phyloP scores from a whole-genome alignment of 768 basidiomycete genomes.

The Mycena capillaripes region DNA sequence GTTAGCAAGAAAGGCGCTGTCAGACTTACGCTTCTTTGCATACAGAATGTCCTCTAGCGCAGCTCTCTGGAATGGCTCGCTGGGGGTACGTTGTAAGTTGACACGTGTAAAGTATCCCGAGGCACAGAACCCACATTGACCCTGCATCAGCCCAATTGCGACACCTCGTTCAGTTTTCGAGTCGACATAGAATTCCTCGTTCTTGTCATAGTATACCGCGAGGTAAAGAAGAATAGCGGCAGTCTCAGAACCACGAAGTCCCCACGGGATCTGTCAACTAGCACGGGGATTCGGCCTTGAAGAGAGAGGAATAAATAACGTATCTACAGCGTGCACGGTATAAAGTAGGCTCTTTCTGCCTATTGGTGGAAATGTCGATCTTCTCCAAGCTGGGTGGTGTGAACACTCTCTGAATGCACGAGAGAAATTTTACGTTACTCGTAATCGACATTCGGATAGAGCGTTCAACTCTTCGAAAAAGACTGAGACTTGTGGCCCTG shows the following conservation, averaged over 20 bases:
- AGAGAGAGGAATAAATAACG: background rate
- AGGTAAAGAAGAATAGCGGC: conserved; percentile 90
- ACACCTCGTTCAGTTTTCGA: conserved; percentile 66
- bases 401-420: background rate
- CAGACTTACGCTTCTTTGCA: conserved; percentile 69
- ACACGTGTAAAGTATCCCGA: background rate
- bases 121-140: conserved; percentile 55
- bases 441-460: conserved; percentile 59
- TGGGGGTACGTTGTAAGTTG: background rate
- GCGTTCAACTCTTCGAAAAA: conserved; percentile 70
- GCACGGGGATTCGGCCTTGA: conserved; percentile 19
- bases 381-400: conserved; percentile 55
- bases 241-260: conserved; percentile 79
- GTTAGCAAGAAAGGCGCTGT: background rate
- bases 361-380: conserved; percentile 72
- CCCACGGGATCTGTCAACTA: conserved; percentile 64
- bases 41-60: conserved; percentile 80
- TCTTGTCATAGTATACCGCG: conserved; percentile 83
- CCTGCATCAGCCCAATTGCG: conserved; percentile 96
- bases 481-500: conserved; percentile 61
- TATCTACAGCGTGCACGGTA: background rate
- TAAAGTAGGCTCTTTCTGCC: conserved; percentile 75
- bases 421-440: conserved; percentile 47
- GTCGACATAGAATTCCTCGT: conserved; percentile 79
- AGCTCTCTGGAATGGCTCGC: conserved; percentile 75